A percentile compares a stretch with the other conserved stretches of the same genome.
These are phyloP conservation scores for Phlebiopsis gigantea DNA, from an alignment of 768 basidiomycete species.

Conservation along the genomic window DNA sequence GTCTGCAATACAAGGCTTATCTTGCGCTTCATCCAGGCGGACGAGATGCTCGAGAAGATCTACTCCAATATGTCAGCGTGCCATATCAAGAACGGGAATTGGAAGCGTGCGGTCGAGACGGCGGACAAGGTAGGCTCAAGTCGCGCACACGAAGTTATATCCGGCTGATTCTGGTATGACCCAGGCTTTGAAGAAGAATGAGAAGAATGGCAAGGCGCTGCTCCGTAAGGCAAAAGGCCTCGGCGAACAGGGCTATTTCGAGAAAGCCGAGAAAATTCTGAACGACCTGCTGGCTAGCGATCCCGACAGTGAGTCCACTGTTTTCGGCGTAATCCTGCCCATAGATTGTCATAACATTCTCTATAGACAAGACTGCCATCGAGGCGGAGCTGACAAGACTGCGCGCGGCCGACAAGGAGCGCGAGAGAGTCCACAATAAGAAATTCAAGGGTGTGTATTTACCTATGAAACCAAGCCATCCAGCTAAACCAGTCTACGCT, in stretches of 20 bases:
- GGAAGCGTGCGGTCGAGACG: slow-evolving; percentile 74
- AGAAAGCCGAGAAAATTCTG: slow-evolving; percentile 63
- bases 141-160: not conserved
- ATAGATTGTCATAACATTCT: too few species aligned
- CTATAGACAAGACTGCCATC: not conserved
- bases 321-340: not conserved
- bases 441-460: slow-evolving; percentile 64
- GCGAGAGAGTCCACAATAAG: slow-evolving; percentile 57
- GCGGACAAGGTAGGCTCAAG: slow-evolving; percentile 58
- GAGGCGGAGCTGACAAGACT: slow-evolving; percentile 53
- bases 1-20: not conserved
- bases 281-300: slow-evolving; percentile 61
- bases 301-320: slow-evolving; percentile 41
- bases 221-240: slow-evolving; percentile 76
- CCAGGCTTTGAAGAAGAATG: slow-evolving; percentile 72
- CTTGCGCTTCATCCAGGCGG: slow-evolving; percentile 43
- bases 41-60: slow-evolving; percentile 73
- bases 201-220: slow-evolving; percentile 70
- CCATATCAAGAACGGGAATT: slow-evolving; percentile 75
- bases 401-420: slow-evolving; percentile 57
- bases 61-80: slow-evolving; percentile 85
- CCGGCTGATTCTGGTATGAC: not conserved
- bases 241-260: slow-evolving; percentile 74
- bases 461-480: not conserved
- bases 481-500: not conserved